Base-by-base conservation (phyloP, 768 basidiomycete genomes). In the Amanita brunnescens region DNA sequence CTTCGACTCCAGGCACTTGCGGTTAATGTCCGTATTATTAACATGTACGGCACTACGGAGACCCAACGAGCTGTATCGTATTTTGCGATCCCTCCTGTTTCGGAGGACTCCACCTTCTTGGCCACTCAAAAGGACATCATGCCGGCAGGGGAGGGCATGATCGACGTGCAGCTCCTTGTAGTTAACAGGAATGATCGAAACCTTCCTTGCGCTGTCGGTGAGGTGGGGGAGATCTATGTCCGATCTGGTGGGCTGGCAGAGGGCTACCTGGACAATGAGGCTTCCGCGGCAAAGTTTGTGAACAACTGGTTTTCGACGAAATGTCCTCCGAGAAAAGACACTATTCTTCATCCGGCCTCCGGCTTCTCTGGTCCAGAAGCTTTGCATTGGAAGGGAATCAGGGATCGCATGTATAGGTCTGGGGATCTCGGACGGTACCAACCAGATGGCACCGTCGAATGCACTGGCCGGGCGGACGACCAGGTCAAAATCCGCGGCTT, bases 1-100 rank as follows among this genome's bases (percentile, higher is more conserved):
- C 80, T 87, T 37, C 88, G 96, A 32, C 77, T 99, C 2, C 96
- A 99, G 65, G 77, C 88, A 2, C 83, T 99, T 43, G 96, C 95
- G 2, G 72, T 81, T 10, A 96, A 98, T 59, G 92, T 94, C 12
- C 75, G 83, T 30, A 97, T 99, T 63, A 85, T 98, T 67, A 99
- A 99, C 75, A 99, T 99, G 96, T 99, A 97, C 66, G 96, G 96
- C 13, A 98, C 96, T 6, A 99, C 96, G 18, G 96, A 99, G 69
- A 98, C 96, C 6, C 96, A 99, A 65, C 89, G 96, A 47, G 96
- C 96, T 2, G 96, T 99, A 8, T 97, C 94, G 18, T 98, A 97
- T 70, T 97, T 94, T 63, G 78, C 83, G 18, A 91, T 98, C 58
- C 93, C 95, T 2, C 79, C 88, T 47, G 79, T 95, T 7, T 70